phyloP scores from a whole-genome alignment of 192 early-diverging fungal genomes.

The Backusella tarrabulga region DNA sequence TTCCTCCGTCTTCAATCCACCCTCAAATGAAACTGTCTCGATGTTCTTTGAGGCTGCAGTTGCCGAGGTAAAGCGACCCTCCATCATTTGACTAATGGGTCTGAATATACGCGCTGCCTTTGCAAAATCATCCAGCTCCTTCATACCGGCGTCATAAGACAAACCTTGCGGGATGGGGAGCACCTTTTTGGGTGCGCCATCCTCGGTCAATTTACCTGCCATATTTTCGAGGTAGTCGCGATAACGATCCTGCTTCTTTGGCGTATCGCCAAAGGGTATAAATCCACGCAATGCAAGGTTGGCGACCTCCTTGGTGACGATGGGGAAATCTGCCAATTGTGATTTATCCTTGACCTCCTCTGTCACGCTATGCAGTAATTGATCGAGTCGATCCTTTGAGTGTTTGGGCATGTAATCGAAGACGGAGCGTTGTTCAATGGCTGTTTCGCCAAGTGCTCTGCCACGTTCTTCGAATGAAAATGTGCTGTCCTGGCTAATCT shows the following conservation, averaged over 20 bases:
- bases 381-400: constrained; percentile 63
- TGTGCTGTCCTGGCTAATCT: neutral
- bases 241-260: constrained; percentile 74
- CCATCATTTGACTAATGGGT: constrained; percentile 69
- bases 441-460: constrained; percentile 68
- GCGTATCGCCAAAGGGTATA: constrained; percentile 73
- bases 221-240: constrained; percentile 63
- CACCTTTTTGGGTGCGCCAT: constrained; percentile 12
- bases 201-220: constrained; percentile 44
- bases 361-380: constrained; percentile 43
- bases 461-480: constrained; percentile 53
- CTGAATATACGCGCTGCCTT: constrained; percentile 76
- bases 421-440: constrained; percentile 65
- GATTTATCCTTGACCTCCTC: constrained; percentile 27
- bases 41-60: constrained; percentile 12
- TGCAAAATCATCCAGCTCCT: constrained; percentile 72
- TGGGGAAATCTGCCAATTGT: constrained; percentile 36
- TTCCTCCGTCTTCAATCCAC: constrained; percentile 42
- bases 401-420: constrained; percentile 67
- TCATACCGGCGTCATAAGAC: constrained; percentile 41
- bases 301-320: constrained; percentile 66
- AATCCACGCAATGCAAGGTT: constrained; percentile 71
- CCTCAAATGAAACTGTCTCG: constrained; percentile 36
- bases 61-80: constrained; percentile 66
- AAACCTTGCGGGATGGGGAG: constrained; percentile 39